Base-by-base conservation (phyloP, 139 green algal species). In the Marvania coccoides region DNA sequence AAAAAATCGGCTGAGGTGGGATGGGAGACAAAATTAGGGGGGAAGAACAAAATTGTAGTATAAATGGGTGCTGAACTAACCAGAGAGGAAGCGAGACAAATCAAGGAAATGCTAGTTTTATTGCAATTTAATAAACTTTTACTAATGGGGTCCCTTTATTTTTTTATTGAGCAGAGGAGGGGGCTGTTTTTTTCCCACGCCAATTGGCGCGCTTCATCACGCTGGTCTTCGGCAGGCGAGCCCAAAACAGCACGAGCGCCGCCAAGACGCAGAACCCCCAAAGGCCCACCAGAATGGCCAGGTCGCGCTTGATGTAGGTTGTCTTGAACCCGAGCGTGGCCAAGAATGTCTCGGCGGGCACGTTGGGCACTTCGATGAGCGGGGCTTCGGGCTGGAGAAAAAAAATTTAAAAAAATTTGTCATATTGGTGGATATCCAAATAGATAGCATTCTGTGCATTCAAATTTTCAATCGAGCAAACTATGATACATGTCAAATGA, bases 221-320 rank as follows among this genome's bases (percentile, higher is more conserved):
- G 23, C 33, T 66, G 13, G 31, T 66, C 13, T 45, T 48, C 4
- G 71, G 71, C 63, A 73, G 36, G 51, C 57, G 55, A 1, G 72
- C 48, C 24, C 63, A 35, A 56, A 73, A 78, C 6, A 78, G 48
- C 4, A 5, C 36, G 24, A 74, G 34, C 6, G 63, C 58, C 6
- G 63, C 58, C 0, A 73, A 35, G 5, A 74, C 47, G 7, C 56
- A 40, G 24, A 79, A 57, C 1, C 57, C 36, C 30, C 65, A 79
- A 14, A 79, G 23, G 34, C 36, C 65, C 4, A 79, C 65, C 10
- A 79, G 65, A 23, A 79, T 38, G 5, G 28, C 65, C n/a, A 79
- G 65, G 51, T 79, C 65, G 5, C 3, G 34, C 6, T 42, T 70
- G 5, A 63, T 78, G 24, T 47, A 13, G 42, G 4, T 23, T 10